Evolutionary conservation across 441 rosid genomes (phyloP).

Genomic region (California macrophylla): DNA sequence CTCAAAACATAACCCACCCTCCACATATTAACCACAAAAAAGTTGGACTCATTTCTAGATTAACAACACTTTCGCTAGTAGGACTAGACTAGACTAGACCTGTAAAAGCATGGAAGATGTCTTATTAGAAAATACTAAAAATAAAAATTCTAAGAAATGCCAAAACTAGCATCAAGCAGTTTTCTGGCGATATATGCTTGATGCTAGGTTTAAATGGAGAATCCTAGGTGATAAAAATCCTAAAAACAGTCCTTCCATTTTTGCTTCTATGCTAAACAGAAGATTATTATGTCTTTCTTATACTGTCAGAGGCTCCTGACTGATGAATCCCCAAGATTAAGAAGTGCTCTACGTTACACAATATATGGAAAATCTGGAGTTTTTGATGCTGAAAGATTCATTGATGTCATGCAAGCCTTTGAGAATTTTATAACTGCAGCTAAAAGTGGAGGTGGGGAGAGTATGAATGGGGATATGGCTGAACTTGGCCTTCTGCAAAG

Average conservation of each 20-base stretch:
- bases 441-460: constrained; percentile 96
- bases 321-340: constrained; percentile 81
- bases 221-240: background rate
- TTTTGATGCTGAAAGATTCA: constrained; percentile 95
- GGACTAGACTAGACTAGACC: background rate
- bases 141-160: background rate
- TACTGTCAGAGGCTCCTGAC: constrained; percentile 72
- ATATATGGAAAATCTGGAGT: constrained; percentile 87
- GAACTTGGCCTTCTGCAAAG: constrained; percentile 64
- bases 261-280: background rate
- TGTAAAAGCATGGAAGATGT: background rate
- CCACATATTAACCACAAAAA: background rate
- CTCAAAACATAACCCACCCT: background rate
- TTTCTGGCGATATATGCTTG: background rate
- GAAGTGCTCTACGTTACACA: constrained; percentile 79
- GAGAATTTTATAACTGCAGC: constrained; percentile 91
- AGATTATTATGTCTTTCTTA: constrained; percentile 7
- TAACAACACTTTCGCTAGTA: background rate
- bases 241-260: background rate
- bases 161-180: background rate
- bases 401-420: constrained; percentile 97
- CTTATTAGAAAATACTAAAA: background rate
- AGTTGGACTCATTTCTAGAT: background rate
- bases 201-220: background rate
- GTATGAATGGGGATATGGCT: constrained; percentile 78